Base-by-base conservation (phyloP, 2,329 filamentous ascomycete genomes). In the Ophiostoma piceae region DNA sequence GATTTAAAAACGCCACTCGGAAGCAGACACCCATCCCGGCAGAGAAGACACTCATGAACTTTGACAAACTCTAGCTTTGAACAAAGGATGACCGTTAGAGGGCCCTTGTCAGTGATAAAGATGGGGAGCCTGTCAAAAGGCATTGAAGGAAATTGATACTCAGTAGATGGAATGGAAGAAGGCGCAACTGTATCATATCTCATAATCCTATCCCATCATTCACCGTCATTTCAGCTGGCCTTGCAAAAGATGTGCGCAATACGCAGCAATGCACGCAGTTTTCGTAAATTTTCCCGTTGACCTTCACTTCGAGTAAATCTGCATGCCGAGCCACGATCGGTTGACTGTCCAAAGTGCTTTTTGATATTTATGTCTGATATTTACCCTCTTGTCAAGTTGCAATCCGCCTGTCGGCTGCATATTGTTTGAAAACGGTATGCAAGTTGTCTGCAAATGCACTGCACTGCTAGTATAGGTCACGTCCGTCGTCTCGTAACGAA, bases 221-320 rank as follows among this genome's bases (percentile, higher is more conserved):
- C 60, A 64, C 60, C 60, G 60, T 64, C 60, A 37, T 64, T 37
- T 64, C 60, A 64, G 16, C 60, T 64, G 60, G 32, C 32, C 16
- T 37, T 64, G 60, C 14, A 57, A 26, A 9, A 26, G 43, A 47
- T 47, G 16, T 19, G 7, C 16, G 43, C 11, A 41, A 41, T n/a
- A n/a, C 43, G 43, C 43, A 47, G 43, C 6, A 19, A 47, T n/a
- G 19, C 16, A n/a, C 43, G 14, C 19, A 19, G 7, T 19, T 7
- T 47, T 6, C 19, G 7, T 5, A 16, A 16, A 43, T 5, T 47
- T 47, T n/a, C 2, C 16, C 41, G 19, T 47, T 47, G 16, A n/a
- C 43, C 7, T 41, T 41, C 12, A 3, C 9, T 41, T 12, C 12
- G 16, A n/a, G 16, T 47, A 19, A 47, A 22, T 57, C 1, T 26